Base-by-base conservation (phyloP, 805 yeast genomes). In the Cyberlindnera samutprakarnensis region DNA sequence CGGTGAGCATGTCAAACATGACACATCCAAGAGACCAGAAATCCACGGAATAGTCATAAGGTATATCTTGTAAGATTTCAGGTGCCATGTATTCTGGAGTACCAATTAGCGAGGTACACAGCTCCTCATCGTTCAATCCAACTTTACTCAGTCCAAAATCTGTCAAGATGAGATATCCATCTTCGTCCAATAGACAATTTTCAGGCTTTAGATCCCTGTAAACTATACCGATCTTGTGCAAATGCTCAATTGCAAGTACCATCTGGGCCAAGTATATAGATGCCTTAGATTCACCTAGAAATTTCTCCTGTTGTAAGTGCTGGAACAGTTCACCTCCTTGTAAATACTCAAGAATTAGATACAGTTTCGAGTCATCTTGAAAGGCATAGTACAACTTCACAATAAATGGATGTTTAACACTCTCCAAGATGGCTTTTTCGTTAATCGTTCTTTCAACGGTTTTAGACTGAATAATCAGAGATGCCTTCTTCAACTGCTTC, bases 191-290 rank as follows among this genome's bases (percentile, higher is more conserved):
- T 41, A 90, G 61, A 44, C 92, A 90, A 56, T 90, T 90, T 59
- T 90, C 98, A 1, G 98, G 98, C 61, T 90, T 90, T 53, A 90
- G 70, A 60, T 90, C 98, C 54, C 98, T 77, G 61, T 90, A 92
- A 34, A 90, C 96, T 43, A 90, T 90, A 47, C 86, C 96, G 56
- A 86, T 84, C 50, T 86, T 86, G 53, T 90, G 98, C 43, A 90
- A 67, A 57, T 87, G 95, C 60, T 92, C 95, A 38, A 90, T 64
- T 0, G 97, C 97, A 34, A 90, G 59, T 20, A 92, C 82, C 50
- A 92, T 71, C 61, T 92, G 97, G 1, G 97, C 96, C 53, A 92
- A 83, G 56, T 92, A 92, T 52, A 90, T 81, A 58, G 86, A 86
- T 29, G 97, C 96, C 31, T 96, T 68, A 29, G 78, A 83, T 64